phyloP scores from a whole-genome alignment of 139 green algal genomes.

The Coelastrella sp. region DNA sequence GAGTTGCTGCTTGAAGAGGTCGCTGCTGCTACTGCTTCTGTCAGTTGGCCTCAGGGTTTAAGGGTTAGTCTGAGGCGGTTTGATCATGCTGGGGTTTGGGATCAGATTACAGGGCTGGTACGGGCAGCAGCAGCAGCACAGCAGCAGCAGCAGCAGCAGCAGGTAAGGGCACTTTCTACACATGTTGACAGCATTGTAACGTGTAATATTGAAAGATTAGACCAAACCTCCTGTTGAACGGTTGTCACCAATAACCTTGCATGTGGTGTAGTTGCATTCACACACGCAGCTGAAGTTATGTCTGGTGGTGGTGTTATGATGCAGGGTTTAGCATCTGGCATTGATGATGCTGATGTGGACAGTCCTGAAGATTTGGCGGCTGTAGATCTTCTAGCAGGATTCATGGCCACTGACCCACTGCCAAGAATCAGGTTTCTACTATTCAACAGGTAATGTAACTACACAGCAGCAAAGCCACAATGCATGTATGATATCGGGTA shows the following conservation, averaged over 20 bases:
- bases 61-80: background rate
- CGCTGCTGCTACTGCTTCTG: slow-evolving; percentile 40
- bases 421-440: slow-evolving; percentile 55
- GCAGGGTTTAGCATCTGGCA: background rate
- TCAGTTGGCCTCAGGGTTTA: slow-evolving; percentile 44
- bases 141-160: background rate
- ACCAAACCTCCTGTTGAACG: too few species aligned
- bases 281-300: too few species aligned
- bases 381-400: slow-evolving; percentile 69
- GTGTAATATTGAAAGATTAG: too few species aligned
- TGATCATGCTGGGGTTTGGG: background rate
- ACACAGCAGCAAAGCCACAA: background rate
- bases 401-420: slow-evolving; percentile 73
- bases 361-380: slow-evolving; percentile 68
- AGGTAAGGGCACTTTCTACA: too few species aligned
- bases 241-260: too few species aligned
- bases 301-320: background rate
- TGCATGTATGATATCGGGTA: background rate
- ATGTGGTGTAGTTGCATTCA: too few species aligned
- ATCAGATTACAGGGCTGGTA: slow-evolving; percentile 2
- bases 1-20: slow-evolving; percentile 55
- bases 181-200: too few species aligned
- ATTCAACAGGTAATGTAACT: background rate
- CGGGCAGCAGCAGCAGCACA: slow-evolving; percentile 35
- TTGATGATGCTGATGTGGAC: slow-evolving; percentile 1